phyloP scores from a whole-genome alignment of 2,329 filamentous ascomycete species.

The Neophaeococcomyces aloes region DNA sequence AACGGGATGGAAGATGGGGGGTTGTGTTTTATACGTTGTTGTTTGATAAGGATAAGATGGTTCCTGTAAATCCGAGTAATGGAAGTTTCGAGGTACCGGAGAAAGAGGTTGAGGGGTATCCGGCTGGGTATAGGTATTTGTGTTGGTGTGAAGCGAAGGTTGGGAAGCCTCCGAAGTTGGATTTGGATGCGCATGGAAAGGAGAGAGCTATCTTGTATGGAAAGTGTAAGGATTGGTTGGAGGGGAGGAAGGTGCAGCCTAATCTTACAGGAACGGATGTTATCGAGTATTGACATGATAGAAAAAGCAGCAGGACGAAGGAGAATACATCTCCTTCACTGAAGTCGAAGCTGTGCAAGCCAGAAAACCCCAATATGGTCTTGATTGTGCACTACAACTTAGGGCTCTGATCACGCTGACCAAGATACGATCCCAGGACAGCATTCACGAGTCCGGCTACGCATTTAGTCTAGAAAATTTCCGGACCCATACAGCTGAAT shows the following conservation, averaged over 20 bases:
- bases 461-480: too few species aligned
- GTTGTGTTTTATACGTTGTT: constrained; percentile 38
- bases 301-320: too few species aligned
- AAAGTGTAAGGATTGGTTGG: constrained; percentile 36
- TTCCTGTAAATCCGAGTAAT: constrained; percentile 32
- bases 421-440: too few species aligned
- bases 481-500: too few species aligned
- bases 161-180: constrained; percentile 29
- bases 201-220: constrained; percentile 39
- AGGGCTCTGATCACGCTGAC: too few species aligned
- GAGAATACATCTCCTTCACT: too few species aligned
- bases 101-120: constrained; percentile 31
- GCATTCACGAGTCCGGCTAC: too few species aligned
- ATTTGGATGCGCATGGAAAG: constrained; percentile 33
- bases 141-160: constrained; percentile 38
- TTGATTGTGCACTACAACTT: too few species aligned
- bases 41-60: constrained; percentile 45
- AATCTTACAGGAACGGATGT: too few species aligned
- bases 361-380: too few species aligned
- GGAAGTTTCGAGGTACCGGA: constrained; percentile 33
- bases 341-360: too few species aligned
- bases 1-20: constrained; percentile 29
- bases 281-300: too few species aligned
- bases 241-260: constrained; percentile 25
- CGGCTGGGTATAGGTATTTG: constrained; percentile 37